Evolutionary conservation across 306 rosid genomes (phyloP).

Genomic region (Fagus crenata): DNA sequence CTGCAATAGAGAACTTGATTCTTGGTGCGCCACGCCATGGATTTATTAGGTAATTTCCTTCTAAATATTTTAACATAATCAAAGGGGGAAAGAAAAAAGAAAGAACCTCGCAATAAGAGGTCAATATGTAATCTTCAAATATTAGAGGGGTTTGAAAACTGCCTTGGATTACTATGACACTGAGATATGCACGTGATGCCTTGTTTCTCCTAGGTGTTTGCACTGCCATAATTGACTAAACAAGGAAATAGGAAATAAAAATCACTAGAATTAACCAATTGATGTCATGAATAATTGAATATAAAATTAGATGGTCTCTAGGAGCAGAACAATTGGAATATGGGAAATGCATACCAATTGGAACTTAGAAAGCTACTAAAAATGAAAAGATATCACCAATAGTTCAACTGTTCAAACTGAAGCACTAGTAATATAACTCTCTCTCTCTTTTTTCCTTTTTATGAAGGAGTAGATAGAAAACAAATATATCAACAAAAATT

Average conservation of each 20-base stretch:
- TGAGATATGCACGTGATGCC: neutral
- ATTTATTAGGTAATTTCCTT: slow-evolving; percentile 62
- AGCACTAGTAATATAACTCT: too few species aligned
- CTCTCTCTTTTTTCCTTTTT: too few species aligned
- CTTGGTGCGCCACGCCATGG: slow-evolving; percentile 77
- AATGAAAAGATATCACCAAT: too few species aligned
- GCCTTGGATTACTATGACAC: neutral
- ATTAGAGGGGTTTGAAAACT: too few species aligned
- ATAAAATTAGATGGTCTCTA: neutral
- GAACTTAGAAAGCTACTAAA: too few species aligned
- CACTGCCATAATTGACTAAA: neutral
- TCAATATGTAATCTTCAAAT: too few species aligned
- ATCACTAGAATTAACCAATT: neutral
- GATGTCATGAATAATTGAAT: neutral
- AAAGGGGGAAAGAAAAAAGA: too few species aligned
- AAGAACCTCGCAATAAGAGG: too few species aligned
- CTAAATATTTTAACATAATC: too few species aligned
- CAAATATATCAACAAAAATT: too few species aligned
- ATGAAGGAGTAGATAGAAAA: too few species aligned
- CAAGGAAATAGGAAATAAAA: neutral
- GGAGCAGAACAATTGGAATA: neutral
- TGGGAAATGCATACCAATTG: neutral
- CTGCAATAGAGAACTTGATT: slow-evolving; percentile 80
- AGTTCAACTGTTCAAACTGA: too few species aligned
- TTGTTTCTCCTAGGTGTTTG: neutral